Conservation (phyloP, 495 filamentous ascomycete genomes). For the Penicillium cinerascens region DNA sequence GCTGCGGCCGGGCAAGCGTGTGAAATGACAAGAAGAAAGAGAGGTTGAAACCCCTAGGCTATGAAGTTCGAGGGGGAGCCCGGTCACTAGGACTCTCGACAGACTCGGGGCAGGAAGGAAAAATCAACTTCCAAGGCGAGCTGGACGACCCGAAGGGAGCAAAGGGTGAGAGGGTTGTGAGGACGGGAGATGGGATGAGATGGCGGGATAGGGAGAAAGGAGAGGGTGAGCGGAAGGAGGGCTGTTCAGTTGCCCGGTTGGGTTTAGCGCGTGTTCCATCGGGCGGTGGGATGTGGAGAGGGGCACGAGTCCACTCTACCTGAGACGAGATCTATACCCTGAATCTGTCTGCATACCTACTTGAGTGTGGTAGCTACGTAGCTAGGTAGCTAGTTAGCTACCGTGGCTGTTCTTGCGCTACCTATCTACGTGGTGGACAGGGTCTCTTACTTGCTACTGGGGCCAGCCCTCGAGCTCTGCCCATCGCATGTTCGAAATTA, state of each 20-base stretch:
- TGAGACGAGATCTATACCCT: slow-evolving; percentile 1
- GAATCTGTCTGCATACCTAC: no score
- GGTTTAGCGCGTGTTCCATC: slow-evolving; percentile 31
- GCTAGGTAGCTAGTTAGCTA: no score
- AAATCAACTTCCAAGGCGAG: slow-evolving; percentile 18
- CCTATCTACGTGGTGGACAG: not conserved
- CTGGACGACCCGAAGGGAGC: slow-evolving; percentile 3
- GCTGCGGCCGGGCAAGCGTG: slow-evolving; percentile 39
- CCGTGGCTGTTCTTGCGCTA: not conserved
- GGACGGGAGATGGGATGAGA: slow-evolving; percentile 6
- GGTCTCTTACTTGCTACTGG: not conserved
- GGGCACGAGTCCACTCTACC: slow-evolving; percentile 14
- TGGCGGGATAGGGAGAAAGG: slow-evolving; percentile 10
- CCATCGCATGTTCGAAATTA: not conserved
- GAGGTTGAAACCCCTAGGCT: slow-evolving; percentile 17
- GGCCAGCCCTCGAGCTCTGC: not conserved
- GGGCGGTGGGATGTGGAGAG: slow-evolving; percentile 34
- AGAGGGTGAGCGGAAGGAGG: slow-evolving; percentile 26
- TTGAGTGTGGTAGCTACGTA: no score
- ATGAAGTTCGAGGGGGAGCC: not conserved
- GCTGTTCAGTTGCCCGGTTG: slow-evolving; percentile 20
- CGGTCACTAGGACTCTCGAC: slow-evolving; percentile 20
- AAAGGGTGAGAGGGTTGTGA: slow-evolving; percentile 8
- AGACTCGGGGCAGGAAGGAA: slow-evolving; percentile 7
- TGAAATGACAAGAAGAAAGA: slow-evolving; percentile 17